These are phyloP conservation scores for Dalechampia spathulata DNA, from an alignment of 441 rosid species.

Conservation along the genomic window DNA sequence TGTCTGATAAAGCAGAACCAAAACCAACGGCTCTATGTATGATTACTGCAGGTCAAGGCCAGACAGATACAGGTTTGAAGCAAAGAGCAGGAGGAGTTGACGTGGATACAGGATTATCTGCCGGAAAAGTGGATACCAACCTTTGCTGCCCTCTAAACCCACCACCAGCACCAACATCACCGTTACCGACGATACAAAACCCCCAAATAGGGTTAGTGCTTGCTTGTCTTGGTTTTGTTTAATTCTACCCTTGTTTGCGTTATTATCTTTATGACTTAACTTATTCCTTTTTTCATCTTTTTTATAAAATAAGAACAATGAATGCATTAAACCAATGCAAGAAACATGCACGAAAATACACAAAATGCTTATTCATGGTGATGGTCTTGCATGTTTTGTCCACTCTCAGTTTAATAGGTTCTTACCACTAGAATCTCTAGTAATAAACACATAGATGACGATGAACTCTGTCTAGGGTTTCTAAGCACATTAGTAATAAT, in stretches of 20 bases:
- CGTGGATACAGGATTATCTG: constrained; percentile 21
- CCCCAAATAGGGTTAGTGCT: constrained; percentile 21
- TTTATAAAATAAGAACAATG: background rate
- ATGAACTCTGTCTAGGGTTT: constrained; percentile 13
- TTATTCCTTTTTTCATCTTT: background rate
- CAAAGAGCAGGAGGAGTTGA: constrained; percentile 26
- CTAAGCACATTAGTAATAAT: background rate
- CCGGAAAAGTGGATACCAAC: constrained; percentile 28
- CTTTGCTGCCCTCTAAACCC: constrained; percentile 20
- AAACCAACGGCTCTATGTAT: constrained; percentile 15
- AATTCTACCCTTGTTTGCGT: background rate
- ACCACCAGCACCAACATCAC: constrained; percentile 16
- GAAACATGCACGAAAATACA: constrained; percentile 21
- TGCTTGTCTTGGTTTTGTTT: background rate
- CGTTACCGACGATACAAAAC: constrained; percentile 17
- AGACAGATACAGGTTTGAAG: constrained; percentile 30
- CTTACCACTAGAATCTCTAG: background rate
- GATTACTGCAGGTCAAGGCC: constrained; percentile 49
- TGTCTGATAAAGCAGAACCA: constrained; percentile 27
- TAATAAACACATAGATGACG: background rate
- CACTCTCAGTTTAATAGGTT: background rate
- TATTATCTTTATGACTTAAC: background rate
- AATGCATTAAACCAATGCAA: constrained; percentile 1
- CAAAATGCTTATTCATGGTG: constrained; percentile 4
- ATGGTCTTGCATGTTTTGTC: constrained; percentile 23